Percentiles rank a stretch among this genome's conserved stretches.
phyloP scores from a whole-genome alignment of 495 filamentous ascomycete genomes.

The Hyaloscypha variabilis region DNA sequence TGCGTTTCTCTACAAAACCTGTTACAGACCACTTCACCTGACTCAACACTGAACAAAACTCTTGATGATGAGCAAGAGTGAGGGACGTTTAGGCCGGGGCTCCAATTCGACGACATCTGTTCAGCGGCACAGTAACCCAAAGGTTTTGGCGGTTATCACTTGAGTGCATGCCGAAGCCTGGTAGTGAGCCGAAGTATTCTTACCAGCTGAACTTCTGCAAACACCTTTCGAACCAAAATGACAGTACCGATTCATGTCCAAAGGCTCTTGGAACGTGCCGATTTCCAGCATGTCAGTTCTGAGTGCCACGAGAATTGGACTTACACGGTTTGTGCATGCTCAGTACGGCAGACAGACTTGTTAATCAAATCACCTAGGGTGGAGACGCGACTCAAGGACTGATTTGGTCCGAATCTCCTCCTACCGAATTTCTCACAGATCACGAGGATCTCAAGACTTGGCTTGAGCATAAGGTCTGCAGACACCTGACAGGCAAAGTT shows the following conservation, averaged over 20 bases:
- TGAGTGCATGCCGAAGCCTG: no score
- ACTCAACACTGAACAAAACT: neutral
- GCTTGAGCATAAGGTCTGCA: neutral
- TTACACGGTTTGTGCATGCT: neutral
- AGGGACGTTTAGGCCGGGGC: neutral
- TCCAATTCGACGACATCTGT: neutral
- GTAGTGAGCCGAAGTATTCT: no score
- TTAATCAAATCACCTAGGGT: neutral
- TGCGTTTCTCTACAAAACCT: no score
- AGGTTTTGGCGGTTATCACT: no score
- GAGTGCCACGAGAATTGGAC: constrained; percentile 7
- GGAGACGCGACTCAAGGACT: neutral
- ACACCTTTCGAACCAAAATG: neutral
- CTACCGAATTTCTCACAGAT: neutral
- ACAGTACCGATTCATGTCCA: neutral
- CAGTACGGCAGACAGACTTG: neutral
- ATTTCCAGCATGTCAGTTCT: constrained; percentile 1
- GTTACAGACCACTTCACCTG: neutral
- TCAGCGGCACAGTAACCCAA: no score
- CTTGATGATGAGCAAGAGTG: neutral
- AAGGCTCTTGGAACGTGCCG: neutral
- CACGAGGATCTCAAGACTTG: neutral
- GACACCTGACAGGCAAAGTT: neutral
- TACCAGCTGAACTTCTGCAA: neutral
- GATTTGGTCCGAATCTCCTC: neutral